Conservation (phyloP, 257 asterid genomes). For the Gynochthodes officinalis region DNA sequence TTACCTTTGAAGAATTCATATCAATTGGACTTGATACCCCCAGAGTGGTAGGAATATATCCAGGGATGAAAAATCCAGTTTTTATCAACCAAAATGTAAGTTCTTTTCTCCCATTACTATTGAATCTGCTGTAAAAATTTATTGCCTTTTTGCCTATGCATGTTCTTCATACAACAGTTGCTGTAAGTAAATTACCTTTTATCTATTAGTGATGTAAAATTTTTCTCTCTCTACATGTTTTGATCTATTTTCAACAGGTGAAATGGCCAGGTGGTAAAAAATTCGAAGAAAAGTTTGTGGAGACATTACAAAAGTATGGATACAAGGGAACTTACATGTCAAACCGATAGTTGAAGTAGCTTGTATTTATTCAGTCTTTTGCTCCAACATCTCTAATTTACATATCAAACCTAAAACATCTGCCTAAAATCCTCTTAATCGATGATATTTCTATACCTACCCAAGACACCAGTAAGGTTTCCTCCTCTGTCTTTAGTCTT, state of each 20-base stretch:
- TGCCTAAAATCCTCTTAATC: conserved; percentile 78
- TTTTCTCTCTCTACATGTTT: background rate
- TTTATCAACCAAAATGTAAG: conserved; percentile 82
- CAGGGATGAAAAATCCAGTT: conserved; percentile 92
- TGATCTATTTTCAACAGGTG: conserved; percentile 46
- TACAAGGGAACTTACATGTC: conserved; percentile 87
- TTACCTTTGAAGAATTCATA: conserved; percentile 87
- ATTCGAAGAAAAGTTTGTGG: conserved; percentile 84
- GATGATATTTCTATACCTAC: conserved; percentile 54
- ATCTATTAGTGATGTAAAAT: too few relatives aligned
- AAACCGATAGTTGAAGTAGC: conserved; percentile 74
- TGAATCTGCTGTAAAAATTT: background rate
- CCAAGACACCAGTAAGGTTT: conserved; percentile 95
- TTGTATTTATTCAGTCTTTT: conserved; percentile 87
- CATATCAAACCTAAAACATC: conserved; percentile 64
- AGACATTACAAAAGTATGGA: conserved; percentile 67
- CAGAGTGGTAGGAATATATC: conserved; percentile 92
- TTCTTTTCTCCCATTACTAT: conserved; percentile 18
- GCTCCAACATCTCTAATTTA: conserved; percentile 84
- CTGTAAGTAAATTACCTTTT: too few relatives aligned
- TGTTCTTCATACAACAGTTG: too few relatives aligned
- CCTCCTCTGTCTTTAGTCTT: background rate
- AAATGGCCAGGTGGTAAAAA: conserved; percentile 84
- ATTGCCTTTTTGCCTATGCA: background rate
- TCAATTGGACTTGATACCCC: conserved; percentile 82